Base-by-base conservation (phyloP, 2,329 filamentous ascomycete species). In the Pseudogymnoascus sp. region DNA sequence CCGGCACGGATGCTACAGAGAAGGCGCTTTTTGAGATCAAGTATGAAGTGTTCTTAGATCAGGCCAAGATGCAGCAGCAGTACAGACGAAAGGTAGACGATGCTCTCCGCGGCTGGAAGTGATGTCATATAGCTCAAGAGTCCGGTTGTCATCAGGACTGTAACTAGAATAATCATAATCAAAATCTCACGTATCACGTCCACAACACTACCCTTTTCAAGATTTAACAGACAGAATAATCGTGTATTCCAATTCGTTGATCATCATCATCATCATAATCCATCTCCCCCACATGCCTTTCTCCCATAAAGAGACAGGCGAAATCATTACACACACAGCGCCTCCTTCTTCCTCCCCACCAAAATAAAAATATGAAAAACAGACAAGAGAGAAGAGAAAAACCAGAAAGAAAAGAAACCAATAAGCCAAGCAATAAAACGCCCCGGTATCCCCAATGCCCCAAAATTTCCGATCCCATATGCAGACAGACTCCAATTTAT, bases 41-140 rank as follows among this genome's bases (percentile, higher is more conserved):
- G 79, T 99, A 97, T 72, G 87, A 90, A 70, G 85, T 99, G n/a
- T 97, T 97, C 78, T 75, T 97, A 61, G 90, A 97, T 75, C 91
- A 96, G 79, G 94, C 90, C 74, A 83, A 86, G 70, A 88, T 88
- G 62, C 94, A 99, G 78, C 87, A 90, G 74, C 79, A 81, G 63
- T 97, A 96, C 73, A 83, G 94, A 69, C 84, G 80, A 69, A 86
- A 86, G 72, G 83, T 99, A 8, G 89, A 99, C 72, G 82, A 82
- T 58, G 79, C 75, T 9, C 71, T 81, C 59, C 68, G 70, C 18
- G 72, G 73, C 25, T 82, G 79, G 80, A 60, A 47, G 14, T 32
- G 47, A 54, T 54, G 47, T 2, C 30, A 3, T 30, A 50, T 4
- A 50, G 7, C 22, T 50, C 14, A 6, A 6, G 43, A 30, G 22